These are phyloP conservation scores for Thelonectria discophora DNA, from an alignment of 2,329 filamentous ascomycete species.

Conservation along the genomic window DNA sequence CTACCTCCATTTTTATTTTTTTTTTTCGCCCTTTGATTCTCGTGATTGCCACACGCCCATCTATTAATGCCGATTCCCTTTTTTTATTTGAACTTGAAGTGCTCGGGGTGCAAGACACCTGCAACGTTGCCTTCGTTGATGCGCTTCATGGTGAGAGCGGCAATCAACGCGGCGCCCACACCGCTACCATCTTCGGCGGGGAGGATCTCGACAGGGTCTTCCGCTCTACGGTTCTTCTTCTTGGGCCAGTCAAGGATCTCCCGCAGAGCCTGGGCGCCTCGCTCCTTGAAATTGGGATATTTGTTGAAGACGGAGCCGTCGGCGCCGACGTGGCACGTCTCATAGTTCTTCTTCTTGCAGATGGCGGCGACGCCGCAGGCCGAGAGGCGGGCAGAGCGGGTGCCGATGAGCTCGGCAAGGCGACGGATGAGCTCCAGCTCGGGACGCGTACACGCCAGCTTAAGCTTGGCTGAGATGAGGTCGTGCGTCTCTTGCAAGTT, in stretches of 20 bases:
- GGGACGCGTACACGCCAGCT: constrained; percentile 73
- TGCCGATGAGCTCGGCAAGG: constrained; percentile 92
- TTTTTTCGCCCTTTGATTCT: constrained; percentile 19
- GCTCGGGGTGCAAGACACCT: constrained; percentile 72
- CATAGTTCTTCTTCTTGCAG: constrained; percentile 92
- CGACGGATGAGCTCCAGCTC: constrained; percentile 92
- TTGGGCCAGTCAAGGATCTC: constrained; percentile 95
- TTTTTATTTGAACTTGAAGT: constrained; percentile 61
- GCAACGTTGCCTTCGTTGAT: constrained; percentile 70
- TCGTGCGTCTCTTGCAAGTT: constrained; percentile 91
- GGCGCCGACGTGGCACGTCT: constrained; percentile 90
- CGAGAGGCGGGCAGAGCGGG: constrained; percentile 89
- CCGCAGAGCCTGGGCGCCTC: constrained; percentile 86
- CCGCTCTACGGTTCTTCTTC: constrained; percentile 72
- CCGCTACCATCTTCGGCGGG: constrained; percentile 95
- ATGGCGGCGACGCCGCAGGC: constrained; percentile 96
- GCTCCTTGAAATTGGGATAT: constrained; percentile 96
- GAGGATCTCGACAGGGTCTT: constrained; percentile 87
- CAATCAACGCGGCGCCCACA: constrained; percentile 96
- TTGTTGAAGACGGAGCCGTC: constrained; percentile 99
- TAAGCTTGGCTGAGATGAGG: constrained; percentile 79
- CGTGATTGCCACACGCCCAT: constrained; percentile 28
- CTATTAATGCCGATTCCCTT: constrained; percentile 15
- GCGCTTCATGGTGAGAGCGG: constrained; percentile 73
- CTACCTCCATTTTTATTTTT: constrained; percentile 38